These are phyloP conservation scores for Ganoderma lucidum DNA, from an alignment of 1,284 basidiomycete species.

Conservation along the genomic window DNA sequence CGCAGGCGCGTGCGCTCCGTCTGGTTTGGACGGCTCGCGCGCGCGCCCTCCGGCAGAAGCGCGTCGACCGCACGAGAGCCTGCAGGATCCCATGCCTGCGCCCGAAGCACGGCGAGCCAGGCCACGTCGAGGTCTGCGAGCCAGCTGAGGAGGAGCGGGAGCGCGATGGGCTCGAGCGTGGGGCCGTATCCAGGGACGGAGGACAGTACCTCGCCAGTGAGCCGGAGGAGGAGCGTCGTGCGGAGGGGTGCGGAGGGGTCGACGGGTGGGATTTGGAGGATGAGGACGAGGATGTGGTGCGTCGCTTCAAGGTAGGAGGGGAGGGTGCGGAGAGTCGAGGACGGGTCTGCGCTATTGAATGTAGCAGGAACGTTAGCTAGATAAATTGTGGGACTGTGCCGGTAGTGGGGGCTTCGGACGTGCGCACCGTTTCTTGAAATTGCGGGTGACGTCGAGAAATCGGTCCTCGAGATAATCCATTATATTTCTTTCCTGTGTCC, in stretches of 20 bases:
- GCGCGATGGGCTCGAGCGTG: constrained; percentile 41
- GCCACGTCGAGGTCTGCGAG: constrained; percentile 75
- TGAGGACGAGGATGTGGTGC: constrained; percentile 61
- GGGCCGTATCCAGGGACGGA: constrained; percentile 67
- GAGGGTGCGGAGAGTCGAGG: constrained; percentile 62
- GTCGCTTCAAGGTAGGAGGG: constrained; percentile 62
- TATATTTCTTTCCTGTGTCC: constrained; percentile 66
- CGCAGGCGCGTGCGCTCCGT: constrained; percentile 73
- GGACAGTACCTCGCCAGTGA: constrained; percentile 71
- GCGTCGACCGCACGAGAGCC: constrained; percentile 55
- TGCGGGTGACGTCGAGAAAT: constrained; percentile 68
- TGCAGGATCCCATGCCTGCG: constrained; percentile 68
- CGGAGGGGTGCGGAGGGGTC: constrained; percentile 72
- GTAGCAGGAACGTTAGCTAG: not conserved
- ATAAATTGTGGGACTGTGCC: not conserved
- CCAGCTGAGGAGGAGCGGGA: constrained; percentile 65
- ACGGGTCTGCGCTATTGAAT: constrained; percentile 56
- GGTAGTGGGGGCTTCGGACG: not conserved
- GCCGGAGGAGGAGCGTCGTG: constrained; percentile 66
- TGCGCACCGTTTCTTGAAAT: constrained; percentile 75
- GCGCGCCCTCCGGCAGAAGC: constrained; percentile 44
- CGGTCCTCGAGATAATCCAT: constrained; percentile 68
- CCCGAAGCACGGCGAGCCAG: constrained; percentile 69
- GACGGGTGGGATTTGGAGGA: constrained; percentile 76
- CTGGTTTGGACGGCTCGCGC: constrained; percentile 59